Base-by-base conservation (phyloP, 2,329 filamentous ascomycete species). In the Hypoxylon sp. region DNA sequence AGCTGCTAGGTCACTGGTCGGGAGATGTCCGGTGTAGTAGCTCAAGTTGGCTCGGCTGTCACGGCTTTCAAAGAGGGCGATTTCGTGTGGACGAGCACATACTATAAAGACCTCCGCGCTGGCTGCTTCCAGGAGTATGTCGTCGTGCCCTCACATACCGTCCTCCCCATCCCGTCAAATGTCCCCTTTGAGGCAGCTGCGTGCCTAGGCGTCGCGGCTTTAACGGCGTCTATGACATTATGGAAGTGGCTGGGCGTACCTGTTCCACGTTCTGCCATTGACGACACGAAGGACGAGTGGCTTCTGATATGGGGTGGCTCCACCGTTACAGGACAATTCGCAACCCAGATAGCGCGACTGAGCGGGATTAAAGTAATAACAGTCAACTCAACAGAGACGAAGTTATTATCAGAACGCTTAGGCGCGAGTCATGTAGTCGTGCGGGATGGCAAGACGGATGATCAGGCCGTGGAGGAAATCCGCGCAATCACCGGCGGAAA, bases 41-140 rank as follows among this genome's bases (percentile, higher is more conserved):
- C 72, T 16, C 55, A 73, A 49, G 74, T 76, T 26, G 75, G 75
- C 32, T 62, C 69, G 12, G 55, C 56, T 22, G 75, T 78, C n/a
- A 64, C 40, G 7, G 36, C 49, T 8, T 67, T 75, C 24, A 66
- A 69, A 16, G 55, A 68, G n/a, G 75, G 75, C 9, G 73, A 78
- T 30, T 64, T 54, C 9, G 75, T 76, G 5, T 77, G 75, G 77
- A 79, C 74, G 32, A 79, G 78, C 57, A 80, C 78, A 50, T 81
- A 82, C 67, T 82, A 82, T 65, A 73, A 76, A 45, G 79, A 82
- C 54, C 65, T 76, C 4, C 73, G 79, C 45, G 79, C 80, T 32
- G 80, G 79, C 24, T 80, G 78, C 64, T 82, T 81, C 64, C 80
- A 82, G 68, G 72, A 81, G 40, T 77, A 73, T 54, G 78, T 80